Conservation (phyloP, 495 filamentous ascomycete species). For the Arthonia radiata region DNA sequence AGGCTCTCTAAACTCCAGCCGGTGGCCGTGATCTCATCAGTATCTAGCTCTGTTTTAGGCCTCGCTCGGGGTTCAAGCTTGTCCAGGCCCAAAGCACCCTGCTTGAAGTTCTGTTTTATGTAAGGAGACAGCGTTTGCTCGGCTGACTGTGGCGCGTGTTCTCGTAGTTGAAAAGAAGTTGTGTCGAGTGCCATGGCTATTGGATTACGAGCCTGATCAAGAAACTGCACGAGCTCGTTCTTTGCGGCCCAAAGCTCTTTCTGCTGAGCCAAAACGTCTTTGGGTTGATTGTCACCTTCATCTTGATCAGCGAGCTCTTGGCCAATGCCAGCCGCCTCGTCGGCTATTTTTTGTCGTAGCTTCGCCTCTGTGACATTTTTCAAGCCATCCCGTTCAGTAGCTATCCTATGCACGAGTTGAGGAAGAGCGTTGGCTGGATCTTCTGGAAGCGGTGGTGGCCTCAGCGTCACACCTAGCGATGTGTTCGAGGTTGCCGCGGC, state of each 20-base stretch:
- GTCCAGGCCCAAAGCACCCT: slow-evolving; percentile 54
- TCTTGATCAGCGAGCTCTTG: slow-evolving; percentile 14
- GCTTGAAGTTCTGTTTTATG: slow-evolving; percentile 41
- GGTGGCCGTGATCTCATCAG: slow-evolving; percentile 25
- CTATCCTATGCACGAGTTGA: too few species aligned
- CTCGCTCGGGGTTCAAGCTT: slow-evolving; percentile 28
- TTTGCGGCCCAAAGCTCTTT: slow-evolving; percentile 20
- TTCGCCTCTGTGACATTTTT: slow-evolving; percentile 38
- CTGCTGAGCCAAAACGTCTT: slow-evolving; percentile 7
- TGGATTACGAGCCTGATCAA: slow-evolving; percentile 37
- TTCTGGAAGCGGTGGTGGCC: too few species aligned
- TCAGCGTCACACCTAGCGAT: too few species aligned
- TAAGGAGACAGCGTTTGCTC: slow-evolving; percentile 39
- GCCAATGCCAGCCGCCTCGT: slow-evolving; percentile 13
- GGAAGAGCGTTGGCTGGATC: too few species aligned
- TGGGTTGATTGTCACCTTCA: slow-evolving; percentile 12
- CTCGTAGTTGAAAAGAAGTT: slow-evolving; percentile 61
- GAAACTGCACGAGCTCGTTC: slow-evolving; percentile 24
- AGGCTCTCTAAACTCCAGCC: slow-evolving; percentile 61
- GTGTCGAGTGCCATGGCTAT: slow-evolving; percentile 51
- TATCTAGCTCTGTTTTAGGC: slow-evolving; percentile 21
- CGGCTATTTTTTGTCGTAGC: slow-evolving; percentile 31
- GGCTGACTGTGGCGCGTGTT: slow-evolving; percentile 41
- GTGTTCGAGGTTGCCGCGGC: too few species aligned
- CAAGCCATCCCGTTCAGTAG: slow-evolving; percentile 56